Conservation (phyloP, 2,329 filamentous ascomycete species). For the Apiospora aurea region DNA sequence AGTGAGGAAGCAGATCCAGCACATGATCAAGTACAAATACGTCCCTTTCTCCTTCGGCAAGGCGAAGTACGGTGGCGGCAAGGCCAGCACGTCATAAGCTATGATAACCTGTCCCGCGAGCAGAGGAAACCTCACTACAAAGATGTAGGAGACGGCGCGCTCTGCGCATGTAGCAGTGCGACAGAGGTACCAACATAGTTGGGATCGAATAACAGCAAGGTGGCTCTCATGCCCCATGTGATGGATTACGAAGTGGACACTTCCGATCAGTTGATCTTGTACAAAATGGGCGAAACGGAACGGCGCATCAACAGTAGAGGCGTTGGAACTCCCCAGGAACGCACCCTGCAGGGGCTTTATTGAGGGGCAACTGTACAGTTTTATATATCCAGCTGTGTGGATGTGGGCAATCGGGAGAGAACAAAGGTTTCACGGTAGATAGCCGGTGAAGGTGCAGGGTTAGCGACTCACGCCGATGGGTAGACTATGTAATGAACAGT, state of each 20-base stretch:
- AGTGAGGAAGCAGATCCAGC: slow-evolving; percentile 99
- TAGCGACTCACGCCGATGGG: slow-evolving; percentile 10
- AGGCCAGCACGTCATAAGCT: slow-evolving; percentile 58
- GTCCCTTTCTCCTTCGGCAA: slow-evolving; percentile 94
- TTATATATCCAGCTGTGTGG: slow-evolving; percentile 10
- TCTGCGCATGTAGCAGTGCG: not conserved
- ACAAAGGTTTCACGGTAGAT: not conserved
- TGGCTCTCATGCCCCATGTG: slow-evolving; percentile 1
- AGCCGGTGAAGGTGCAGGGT: not conserved
- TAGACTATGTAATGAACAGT: slow-evolving; percentile 19
- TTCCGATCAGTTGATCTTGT: slow-evolving; percentile 16
- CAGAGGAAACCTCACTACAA: not conserved
- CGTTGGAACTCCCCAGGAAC: slow-evolving; percentile 6
- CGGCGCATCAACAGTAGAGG: slow-evolving; percentile 16
- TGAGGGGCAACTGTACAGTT: slow-evolving; percentile 14
- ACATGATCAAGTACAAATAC: slow-evolving; percentile 99
- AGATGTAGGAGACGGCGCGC: not conserved
- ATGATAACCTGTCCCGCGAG: not conserved
- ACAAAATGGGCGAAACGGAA: slow-evolving; percentile 14
- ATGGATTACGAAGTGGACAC: slow-evolving; percentile 17
- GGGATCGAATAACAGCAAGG: slow-evolving; percentile 9
- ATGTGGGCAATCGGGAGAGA: not conserved
- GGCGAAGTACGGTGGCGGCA: slow-evolving; percentile 71
- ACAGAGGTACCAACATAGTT: slow-evolving; percentile 7
- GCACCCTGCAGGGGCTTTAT: not conserved